Base-by-base conservation (phyloP, 139 green algal genomes). In the Marvania coccoides region DNA sequence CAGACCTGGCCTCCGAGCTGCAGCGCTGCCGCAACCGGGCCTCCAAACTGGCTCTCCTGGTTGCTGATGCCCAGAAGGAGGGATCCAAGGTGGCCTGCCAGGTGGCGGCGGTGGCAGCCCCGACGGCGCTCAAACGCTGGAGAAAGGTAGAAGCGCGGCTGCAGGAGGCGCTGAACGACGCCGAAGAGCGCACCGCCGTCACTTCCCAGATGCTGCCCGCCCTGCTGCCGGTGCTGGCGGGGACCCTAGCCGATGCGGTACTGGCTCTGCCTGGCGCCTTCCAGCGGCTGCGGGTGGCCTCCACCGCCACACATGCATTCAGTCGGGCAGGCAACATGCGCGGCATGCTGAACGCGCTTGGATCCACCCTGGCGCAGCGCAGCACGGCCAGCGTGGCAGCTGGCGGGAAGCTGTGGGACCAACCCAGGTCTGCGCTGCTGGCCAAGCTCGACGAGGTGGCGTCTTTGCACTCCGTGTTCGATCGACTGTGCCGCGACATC, bases 221-320 rank as follows among this genome's bases (percentile, higher is more conserved):
- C 19, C 19, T 51, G 19, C 19, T 19, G 42, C 19, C 42, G 19
- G 19, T 51, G 42, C n/a, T n/a, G n/a, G n/a, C n/a, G n/a, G n/a
- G n/a, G n/a, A 7, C 2, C 19, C 48, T 33, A 26, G 46, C 55
- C 60, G 58, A 70, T 47, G 69, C 62, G 5, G 82, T 80, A 15
- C 39, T 77, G 9, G 74, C 85, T 4, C 62, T 97, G 65, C 86
- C 86, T 3, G 70, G 81, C 30, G 80, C 95, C 28, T 76, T 95
- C 60, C 82, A 79, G 60, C 89, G 86, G 74, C 81, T 95, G 53
- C 74, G 87, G 74, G 91, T 88, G 61, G 80, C 95, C 85, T 87
- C 95, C 76, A 90, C 83, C 56, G 92, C 95, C 45, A 85, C 89
- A n/a, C 81, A 88, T 29, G 93, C 91, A 74, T 97, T 95, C 77